Base-by-base conservation (phyloP, 2,329 filamentous ascomycete species). In the Penicillium olsonii region DNA sequence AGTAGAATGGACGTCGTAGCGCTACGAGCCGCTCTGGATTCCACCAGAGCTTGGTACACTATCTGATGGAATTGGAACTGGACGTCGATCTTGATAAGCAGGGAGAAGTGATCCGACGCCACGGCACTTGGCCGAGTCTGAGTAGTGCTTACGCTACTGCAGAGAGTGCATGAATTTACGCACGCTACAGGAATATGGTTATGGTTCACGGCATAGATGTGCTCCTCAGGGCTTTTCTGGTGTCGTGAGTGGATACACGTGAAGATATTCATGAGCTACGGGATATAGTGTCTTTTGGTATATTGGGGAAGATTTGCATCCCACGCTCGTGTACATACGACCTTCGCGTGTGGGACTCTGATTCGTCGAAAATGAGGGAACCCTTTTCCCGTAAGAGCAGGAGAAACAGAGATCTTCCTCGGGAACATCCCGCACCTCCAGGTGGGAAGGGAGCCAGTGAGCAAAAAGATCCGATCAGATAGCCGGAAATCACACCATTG, bases 31-130 rank as follows among this genome's bases (percentile, higher is more conserved):
- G 54, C 54, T 60, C 56, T 40, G 37, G 41, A n/a, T n/a, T 31
- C 12, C 33, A 52, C 48, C 48, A 50, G 40, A 40, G 42, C 24
- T 43, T 17, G 27, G 26, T 26, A 18, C 34, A 29, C 45, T 50
- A 54, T 57, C 54, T 45, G 54, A 56, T 55, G 48, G 50, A 41
- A 42, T 42, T 55, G 50, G 50, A 37, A 35, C 33, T 39, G 17
- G 38, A 22, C 43, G 54, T 54, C 45, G 52, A 55, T 53, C 55
- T 31, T 37, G 52, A 57, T 55, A 50, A 37, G 29, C 26, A 27
- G 35, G 10, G 24, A 43, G 19, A 44, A 39, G 10, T n/a, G 3
- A 37, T n/a, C 29, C n/a, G 20, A 9, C 5, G 15, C 42, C 5
- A 37, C 33, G 33, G 33, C 35, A 35, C 14, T 27, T 29, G 26